Percentiles rank a stretch among this genome's conserved stretches.
Conservation (phyloP, 805 yeast species). For the Pichia heedii region DNA sequence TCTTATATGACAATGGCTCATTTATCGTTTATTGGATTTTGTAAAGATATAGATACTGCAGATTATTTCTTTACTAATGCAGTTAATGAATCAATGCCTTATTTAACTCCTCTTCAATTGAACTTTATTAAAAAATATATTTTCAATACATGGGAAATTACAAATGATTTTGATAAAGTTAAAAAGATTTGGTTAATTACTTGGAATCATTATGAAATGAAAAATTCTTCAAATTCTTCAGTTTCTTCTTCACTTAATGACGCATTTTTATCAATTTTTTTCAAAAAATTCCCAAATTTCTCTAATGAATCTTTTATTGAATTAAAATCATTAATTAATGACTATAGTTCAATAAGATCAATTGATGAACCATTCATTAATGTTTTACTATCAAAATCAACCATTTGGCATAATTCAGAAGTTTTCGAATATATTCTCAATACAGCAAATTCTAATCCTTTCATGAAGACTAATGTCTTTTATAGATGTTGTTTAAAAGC, state of each 20-base stretch:
- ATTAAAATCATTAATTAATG: constrained; percentile 46
- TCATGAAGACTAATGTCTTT: constrained; percentile 58
- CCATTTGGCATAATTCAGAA: constrained; percentile 57
- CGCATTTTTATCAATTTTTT: constrained; percentile 59
- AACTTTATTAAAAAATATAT: constrained; percentile 61
- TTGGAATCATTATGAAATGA: constrained; percentile 44
- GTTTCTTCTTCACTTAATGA: constrained; percentile 66
- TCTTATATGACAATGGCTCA: constrained; percentile 65
- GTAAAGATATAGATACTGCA: constrained; percentile 64
- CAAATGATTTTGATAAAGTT: constrained; percentile 49
- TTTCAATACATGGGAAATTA: constrained; percentile 48
- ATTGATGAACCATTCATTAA: constrained; percentile 79
- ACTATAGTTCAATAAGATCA: constrained; percentile 46
- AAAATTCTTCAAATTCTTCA: constrained; percentile 49
- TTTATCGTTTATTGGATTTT: constrained; percentile 67
- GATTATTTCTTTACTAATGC: constrained; percentile 69
- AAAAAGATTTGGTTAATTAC: constrained; percentile 56
- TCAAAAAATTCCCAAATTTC: constrained; percentile 43
- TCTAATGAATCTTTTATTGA: constrained; percentile 47
- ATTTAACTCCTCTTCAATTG: constrained; percentile 59
- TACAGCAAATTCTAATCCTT: constrained; percentile 48
- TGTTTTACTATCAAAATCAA: constrained; percentile 58
- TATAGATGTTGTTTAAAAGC: constrained; percentile 67
- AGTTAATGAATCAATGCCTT: constrained; percentile 60
- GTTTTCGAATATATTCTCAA: constrained; percentile 56